phyloP scores from a whole-genome alignment of 306 rosid genomes.

The Citrullus amarus region DNA sequence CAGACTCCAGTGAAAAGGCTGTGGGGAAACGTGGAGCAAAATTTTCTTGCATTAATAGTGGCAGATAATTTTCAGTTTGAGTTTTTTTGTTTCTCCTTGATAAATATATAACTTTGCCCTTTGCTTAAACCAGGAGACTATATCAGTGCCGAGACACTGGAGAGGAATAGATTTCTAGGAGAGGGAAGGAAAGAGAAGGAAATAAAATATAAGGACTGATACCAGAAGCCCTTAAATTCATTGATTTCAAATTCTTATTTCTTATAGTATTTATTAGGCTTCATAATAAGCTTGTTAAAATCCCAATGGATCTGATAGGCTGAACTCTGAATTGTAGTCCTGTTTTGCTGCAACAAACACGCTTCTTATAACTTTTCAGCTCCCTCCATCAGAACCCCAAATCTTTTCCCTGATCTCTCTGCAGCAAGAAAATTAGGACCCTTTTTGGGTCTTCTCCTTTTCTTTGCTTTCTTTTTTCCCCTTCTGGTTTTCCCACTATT shows the following conservation, averaged over 20 bases:
- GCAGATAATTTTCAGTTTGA: not conserved
- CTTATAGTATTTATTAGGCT: not conserved
- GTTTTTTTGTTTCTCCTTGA: not conserved
- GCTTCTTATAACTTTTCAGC: not conserved
- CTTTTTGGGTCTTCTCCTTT: not conserved
- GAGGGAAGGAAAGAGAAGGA: not conserved
- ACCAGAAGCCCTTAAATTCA: not conserved
- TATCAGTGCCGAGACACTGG: not conserved
- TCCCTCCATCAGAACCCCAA: not conserved
- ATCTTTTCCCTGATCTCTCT: not conserved
- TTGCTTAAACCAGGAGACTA: not conserved
- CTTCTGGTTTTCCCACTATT: not conserved
- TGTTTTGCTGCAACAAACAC: slow-evolving; percentile 3
- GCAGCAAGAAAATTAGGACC: not conserved
- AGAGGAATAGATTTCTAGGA: not conserved
- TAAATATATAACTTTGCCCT: not conserved
- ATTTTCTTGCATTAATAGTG: not conserved
- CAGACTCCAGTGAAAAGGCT: not conserved
- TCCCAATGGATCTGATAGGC: not conserved
- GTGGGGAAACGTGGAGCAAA: not conserved
- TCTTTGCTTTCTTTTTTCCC: not conserved
- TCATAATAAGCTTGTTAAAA: not conserved
- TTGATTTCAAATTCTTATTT: not conserved
- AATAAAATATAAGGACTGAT: not conserved
- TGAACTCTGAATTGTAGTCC: not conserved